Conservation (phyloP, 768 basidiomycete species). For the Dioszegia hungarica region DNA sequence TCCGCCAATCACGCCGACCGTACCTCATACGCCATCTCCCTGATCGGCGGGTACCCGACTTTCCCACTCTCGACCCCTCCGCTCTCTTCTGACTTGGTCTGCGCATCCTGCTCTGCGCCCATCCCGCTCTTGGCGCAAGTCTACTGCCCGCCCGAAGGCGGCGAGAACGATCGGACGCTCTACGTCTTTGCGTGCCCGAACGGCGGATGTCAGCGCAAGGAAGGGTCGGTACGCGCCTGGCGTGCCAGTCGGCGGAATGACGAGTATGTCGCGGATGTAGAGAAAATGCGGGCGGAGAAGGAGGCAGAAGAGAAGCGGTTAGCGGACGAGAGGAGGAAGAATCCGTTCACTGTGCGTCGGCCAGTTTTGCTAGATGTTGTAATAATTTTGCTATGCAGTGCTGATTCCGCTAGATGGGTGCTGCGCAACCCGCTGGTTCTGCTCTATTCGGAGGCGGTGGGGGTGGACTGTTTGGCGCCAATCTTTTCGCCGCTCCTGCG, state of each 20-base stretch:
- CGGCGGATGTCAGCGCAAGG: slow-evolving; percentile 34
- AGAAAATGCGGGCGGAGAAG: slow-evolving; percentile 24
- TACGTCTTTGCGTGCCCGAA: slow-evolving; percentile 45
- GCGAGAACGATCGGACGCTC: slow-evolving; percentile 46
- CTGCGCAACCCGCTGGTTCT: neutral
- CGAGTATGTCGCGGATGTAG: slow-evolving; percentile 42
- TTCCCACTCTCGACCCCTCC: slow-evolving; percentile 27
- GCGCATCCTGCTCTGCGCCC: slow-evolving; percentile 34
- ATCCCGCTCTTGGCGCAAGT: slow-evolving; percentile 46
- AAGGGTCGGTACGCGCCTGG: slow-evolving; percentile 45
- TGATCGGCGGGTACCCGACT: slow-evolving; percentile 45
- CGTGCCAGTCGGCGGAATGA: slow-evolving; percentile 44
- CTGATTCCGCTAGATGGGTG: neutral
- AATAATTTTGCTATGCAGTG: neutral
- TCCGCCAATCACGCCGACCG: slow-evolving; percentile 23
- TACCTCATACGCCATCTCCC: slow-evolving; percentile 28
- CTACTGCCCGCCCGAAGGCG: slow-evolving; percentile 47
- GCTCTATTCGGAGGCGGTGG: neutral
- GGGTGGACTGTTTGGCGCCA: slow-evolving; percentile 27
- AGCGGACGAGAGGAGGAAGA: slow-evolving; percentile 36
- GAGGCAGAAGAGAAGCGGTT: slow-evolving; percentile 26
- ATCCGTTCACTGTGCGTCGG: slow-evolving; percentile 43
- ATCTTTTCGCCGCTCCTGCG: slow-evolving; percentile 29
- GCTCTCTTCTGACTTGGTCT: slow-evolving; percentile 24
- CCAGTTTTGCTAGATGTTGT: slow-evolving; percentile 4